These are phyloP conservation scores for sweet orange (Citrus sinensis) DNA, from an alignment of 345 rosid species.

Conservation along the genomic window DNA sequence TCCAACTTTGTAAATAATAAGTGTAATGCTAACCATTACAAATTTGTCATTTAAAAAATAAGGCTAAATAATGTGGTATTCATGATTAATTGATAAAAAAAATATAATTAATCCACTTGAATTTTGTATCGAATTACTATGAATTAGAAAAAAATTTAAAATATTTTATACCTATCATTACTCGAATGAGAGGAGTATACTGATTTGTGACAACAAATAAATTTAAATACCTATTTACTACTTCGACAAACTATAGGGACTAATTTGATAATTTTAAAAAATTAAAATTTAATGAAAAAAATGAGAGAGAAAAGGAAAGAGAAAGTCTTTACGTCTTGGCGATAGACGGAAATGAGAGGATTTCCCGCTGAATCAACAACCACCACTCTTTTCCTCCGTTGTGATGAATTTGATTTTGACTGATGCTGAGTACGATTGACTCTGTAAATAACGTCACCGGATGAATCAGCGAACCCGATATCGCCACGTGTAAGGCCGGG, in stretches of 20 bases:
- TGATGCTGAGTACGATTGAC: constrained; percentile 19
- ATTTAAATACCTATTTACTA: background rate
- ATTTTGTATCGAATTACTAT: too few species aligned
- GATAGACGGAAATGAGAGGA: constrained; percentile 47
- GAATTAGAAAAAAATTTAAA: too few species aligned
- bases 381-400: background rate
- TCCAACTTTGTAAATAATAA: too few species aligned
- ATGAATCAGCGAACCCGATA: constrained; percentile 66
- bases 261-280: background rate
- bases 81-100: too few species aligned
- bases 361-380: constrained; percentile 51
- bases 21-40: too few species aligned
- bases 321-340: constrained; percentile 42
- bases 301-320: background rate
- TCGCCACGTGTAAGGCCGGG: constrained; percentile 55
- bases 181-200: accelerated
- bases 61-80: too few species aligned
- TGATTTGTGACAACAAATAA: too few species aligned
- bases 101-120: too few species aligned
- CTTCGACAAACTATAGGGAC: background rate
- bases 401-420: constrained; percentile 6
- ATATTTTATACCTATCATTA: too few species aligned
- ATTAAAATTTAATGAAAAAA: background rate
- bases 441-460: constrained; percentile 45
- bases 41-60: too few species aligned